Evolutionary conservation across 208 protist genomes (phyloP).

Genomic region (Trypanosoma lewisi): DNA sequence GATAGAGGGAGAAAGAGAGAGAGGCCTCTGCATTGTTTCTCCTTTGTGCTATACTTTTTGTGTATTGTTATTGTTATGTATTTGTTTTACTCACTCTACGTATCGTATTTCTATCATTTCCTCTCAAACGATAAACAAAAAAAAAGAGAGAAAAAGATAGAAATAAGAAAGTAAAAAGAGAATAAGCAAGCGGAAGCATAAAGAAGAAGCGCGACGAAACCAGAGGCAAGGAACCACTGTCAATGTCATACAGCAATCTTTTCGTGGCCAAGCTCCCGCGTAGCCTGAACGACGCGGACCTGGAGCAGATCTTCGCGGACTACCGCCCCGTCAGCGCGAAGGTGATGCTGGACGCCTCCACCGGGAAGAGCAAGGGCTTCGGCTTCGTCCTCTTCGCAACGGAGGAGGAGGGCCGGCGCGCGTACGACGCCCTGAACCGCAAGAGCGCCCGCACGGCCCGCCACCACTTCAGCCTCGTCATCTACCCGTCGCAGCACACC

Average conservation of each 20-base stretch:
- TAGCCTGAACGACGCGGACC: constrained; percentile 72
- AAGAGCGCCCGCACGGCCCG: constrained; percentile 50
- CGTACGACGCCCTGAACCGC: constrained; percentile 74
- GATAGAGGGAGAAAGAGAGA: too few relatives aligned
- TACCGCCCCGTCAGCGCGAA: constrained; percentile 89
- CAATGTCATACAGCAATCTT: constrained; percentile 90
- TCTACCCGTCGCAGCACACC: constrained; percentile 85
- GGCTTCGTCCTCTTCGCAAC: constrained; percentile 96
- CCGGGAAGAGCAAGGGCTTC: constrained; percentile 92
- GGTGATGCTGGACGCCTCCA: constrained; percentile 88
- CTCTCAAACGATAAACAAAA: too few relatives aligned
- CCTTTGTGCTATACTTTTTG: too few relatives aligned
- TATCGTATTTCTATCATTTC: too few relatives aligned
- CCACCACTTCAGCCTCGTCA: constrained; percentile 73
- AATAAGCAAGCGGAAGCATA: too few relatives aligned
- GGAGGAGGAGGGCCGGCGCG: constrained; percentile 79
- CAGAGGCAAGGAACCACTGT: too few relatives aligned
- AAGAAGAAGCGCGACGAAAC: too few relatives aligned
- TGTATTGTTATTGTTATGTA: too few relatives aligned
- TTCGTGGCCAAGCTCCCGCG: constrained; percentile 96
- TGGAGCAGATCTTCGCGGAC: constrained; percentile 76
- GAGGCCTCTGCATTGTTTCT: too few relatives aligned
- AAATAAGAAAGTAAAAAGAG: too few relatives aligned
- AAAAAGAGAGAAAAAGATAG: too few relatives aligned
- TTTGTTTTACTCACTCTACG: too few relatives aligned